A percentile compares a stretch with the other conserved stretches of the same genome.
phyloP scores from a whole-genome alignment of 2,329 filamentous ascomycete genomes.

The Cladobotryum mycophilum region DNA sequence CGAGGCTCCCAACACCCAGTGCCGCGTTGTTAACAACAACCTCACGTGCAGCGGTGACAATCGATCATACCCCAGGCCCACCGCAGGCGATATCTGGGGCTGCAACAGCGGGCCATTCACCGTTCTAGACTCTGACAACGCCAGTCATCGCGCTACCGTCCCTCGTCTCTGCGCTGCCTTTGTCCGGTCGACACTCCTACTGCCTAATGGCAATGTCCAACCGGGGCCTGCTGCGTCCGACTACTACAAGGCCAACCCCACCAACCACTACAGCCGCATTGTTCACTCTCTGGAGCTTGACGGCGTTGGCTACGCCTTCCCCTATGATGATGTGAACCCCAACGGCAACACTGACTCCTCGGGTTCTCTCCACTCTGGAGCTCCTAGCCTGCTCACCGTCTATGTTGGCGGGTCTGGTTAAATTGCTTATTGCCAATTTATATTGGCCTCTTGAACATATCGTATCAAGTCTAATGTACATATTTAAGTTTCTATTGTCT shows the following conservation, averaged over 20 bases:
- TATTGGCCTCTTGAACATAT: neutral
- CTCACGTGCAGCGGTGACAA: constrained; percentile 38
- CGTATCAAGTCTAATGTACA: no score
- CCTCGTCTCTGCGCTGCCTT: constrained; percentile 48
- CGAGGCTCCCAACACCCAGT: constrained; percentile 32
- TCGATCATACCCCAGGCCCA: constrained; percentile 37
- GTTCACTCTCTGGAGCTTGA: constrained; percentile 56
- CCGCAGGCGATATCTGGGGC: constrained; percentile 41
- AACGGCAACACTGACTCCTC: constrained; percentile 47
- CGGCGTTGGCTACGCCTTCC: constrained; percentile 57
- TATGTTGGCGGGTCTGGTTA: constrained; percentile 18
- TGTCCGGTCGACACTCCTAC: constrained; percentile 38
- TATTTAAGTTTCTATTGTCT: no score
- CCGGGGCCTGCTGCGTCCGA: constrained; percentile 29
- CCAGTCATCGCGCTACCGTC: constrained; percentile 36
- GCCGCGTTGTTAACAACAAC: constrained; percentile 29
- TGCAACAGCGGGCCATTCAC: constrained; percentile 45
- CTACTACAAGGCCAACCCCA: constrained; percentile 42
- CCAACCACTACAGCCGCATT: constrained; percentile 53
- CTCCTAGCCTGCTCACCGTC: constrained; percentile 22
- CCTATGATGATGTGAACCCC: constrained; percentile 62
- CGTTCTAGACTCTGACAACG: constrained; percentile 31
- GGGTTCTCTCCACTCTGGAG: constrained; percentile 24
- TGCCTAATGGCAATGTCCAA: constrained; percentile 41
- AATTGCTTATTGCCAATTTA: neutral